These are phyloP conservation scores for Phytophthora litchii DNA, from an alignment of 352 stramenopile species.

Conservation along the genomic window DNA sequence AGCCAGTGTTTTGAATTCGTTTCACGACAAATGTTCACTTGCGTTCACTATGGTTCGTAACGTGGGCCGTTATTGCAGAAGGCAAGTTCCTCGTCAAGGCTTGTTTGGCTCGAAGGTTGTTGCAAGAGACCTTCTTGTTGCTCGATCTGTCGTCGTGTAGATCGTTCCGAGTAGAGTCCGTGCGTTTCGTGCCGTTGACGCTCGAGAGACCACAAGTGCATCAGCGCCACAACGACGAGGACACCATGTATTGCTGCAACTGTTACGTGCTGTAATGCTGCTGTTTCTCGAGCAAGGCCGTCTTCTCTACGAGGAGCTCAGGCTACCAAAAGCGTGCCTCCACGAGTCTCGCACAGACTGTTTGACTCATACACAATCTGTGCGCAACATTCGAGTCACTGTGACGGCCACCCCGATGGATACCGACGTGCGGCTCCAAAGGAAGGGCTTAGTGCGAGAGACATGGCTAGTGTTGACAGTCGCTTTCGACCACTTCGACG, in stretches of 20 bases:
- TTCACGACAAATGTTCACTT: slow-evolving; percentile 12
- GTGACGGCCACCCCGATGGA: slow-evolving; percentile 19
- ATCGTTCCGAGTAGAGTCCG: slow-evolving; percentile 18
- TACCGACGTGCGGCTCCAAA: slow-evolving; percentile 16
- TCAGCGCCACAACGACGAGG: too few relatives aligned
- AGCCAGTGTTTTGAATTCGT: slow-evolving; percentile 22
- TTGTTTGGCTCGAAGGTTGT: neutral
- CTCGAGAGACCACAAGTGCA: neutral
- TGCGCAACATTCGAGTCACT: slow-evolving; percentile 10
- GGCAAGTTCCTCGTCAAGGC: too few relatives aligned
- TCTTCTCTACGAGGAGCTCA: neutral
- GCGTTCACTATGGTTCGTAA: neutral
- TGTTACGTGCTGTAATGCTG: neutral
- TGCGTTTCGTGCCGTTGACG: slow-evolving; percentile 30
- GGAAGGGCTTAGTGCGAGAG: neutral
- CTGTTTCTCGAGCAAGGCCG: slow-evolving; percentile 4
- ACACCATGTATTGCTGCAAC: too few relatives aligned
- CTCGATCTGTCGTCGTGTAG: slow-evolving; percentile 10
- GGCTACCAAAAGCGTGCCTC: too few relatives aligned
- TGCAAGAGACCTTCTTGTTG: slow-evolving; percentile 8
- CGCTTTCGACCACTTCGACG: too few relatives aligned
- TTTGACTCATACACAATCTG: slow-evolving; percentile 3
- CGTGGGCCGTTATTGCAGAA: slow-evolving; percentile 5
- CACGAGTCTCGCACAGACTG: neutral
- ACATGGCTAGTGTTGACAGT: slow-evolving; percentile 6